Evolutionary conservation across 805 yeast species (phyloP), one percentile per base, ranked within the genome.

Genomic region (Saccharomycopsis guyanensis): DNA sequence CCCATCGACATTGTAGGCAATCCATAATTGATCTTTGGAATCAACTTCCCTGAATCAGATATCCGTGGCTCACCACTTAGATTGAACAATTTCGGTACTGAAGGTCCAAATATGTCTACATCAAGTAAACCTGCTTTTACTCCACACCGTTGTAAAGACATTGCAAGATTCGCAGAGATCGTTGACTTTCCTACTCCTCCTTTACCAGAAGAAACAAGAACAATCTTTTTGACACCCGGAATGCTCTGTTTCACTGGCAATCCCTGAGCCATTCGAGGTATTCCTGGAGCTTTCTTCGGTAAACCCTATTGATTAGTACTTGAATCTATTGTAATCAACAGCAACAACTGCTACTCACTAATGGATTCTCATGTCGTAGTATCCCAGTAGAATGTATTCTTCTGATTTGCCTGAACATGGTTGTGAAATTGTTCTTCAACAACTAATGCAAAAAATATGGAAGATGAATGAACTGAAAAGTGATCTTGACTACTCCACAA

Each of bases 111-210:
- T 6, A 86, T 70, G 59, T 86, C 95, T 0, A 82, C 84, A 57
- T 86, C 95, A 10, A 86, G 65, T 2, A 86, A 57, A 0, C 95
- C 95, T 1, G 78, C 79, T 18, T 70, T 70, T 37, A 73, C 64
- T 0, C 84, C 83, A 24, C 63, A 56, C 23, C 66, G 57, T 35
- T 73, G 73, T 42, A 86, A 61, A 0, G 86, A 73, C 32, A 81
- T 57, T 0, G 95, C 89, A 8, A 82, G 54, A 55, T 86, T 86
- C 5, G 78, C 78, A 7, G 67, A 52, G 2, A 85, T 69, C 1
- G 99, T 93, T 0, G 96, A 86, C 62, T 93, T 93, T 0, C 99
- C 99, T 1, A 93, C 99, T 10, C 99, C 98, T 13, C 97, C 94
- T 63, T 85, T 85, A 4, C 93, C 94, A 0, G 88, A 80, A 1